Conservation (phyloP, 208 protist genomes). For the Crithidia thermophila region DNA sequence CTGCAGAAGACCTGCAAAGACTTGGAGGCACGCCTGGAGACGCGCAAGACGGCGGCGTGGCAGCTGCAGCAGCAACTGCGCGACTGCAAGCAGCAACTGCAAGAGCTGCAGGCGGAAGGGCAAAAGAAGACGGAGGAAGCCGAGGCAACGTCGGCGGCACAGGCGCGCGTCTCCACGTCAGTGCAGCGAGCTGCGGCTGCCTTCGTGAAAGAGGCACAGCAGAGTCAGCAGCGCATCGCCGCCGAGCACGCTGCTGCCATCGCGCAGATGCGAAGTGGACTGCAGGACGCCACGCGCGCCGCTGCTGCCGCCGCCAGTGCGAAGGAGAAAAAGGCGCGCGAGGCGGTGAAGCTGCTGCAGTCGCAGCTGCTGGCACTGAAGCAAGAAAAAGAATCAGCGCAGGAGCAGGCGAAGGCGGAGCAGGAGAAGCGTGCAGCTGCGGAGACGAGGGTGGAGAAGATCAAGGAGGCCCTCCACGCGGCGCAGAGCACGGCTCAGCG, state of each 20-base stretch:
- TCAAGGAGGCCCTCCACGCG: constrained; percentile 1
- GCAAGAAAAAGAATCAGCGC: constrained; percentile 28
- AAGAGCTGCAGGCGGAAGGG: constrained; percentile 3
- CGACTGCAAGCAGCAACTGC: constrained; percentile 19
- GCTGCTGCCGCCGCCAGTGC: background rate
- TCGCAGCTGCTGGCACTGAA: constrained; percentile 6
- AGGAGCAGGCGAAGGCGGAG: constrained; percentile 25
- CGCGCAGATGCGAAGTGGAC: constrained; percentile 1
- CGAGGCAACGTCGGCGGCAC: constrained; percentile 7
- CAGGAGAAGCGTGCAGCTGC: constrained; percentile 9
- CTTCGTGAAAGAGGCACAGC: constrained; percentile 20
- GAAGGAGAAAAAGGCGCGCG: constrained; percentile 14
- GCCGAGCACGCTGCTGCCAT: constrained; percentile 16
- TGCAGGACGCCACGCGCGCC: constrained; percentile 17
- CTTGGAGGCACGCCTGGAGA: constrained; percentile 28
- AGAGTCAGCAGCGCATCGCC: constrained; percentile 26
- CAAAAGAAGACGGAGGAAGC: constrained; percentile 2
- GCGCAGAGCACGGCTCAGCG: constrained; percentile 3
- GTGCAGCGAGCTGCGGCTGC: constrained; percentile 22
- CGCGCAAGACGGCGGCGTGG: constrained; percentile 5
- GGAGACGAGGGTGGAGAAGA: constrained; percentile 15
- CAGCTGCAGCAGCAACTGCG: constrained; percentile 33
- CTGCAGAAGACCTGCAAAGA: constrained; percentile 23
- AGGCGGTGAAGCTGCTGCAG: constrained; percentile 19
- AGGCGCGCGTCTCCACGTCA: background rate